Base-by-base conservation (phyloP, 306 rosid genomes). In the Alnus glutinosa region DNA sequence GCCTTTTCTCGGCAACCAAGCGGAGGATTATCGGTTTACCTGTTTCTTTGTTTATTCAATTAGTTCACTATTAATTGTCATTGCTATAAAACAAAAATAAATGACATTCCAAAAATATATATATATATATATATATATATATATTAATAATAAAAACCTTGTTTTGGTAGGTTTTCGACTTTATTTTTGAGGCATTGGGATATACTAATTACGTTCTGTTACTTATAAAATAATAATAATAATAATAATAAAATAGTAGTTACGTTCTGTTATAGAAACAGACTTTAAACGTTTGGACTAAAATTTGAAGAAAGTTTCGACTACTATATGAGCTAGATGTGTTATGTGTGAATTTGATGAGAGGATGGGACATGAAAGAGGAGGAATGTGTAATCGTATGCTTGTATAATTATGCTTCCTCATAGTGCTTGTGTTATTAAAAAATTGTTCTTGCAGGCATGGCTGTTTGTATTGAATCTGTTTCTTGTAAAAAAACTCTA, bases 1-100 rank as follows among this genome's bases (percentile, higher is more conserved):
- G 63, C 51, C 15, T 48, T 80, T 67, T 67, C 51, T 30, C 34
- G 7, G 55, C 82, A 7, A 8, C 79, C 68, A 23, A 74, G 70
- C 36, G 46, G 73, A 47, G 23, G 13, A 2, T 46, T 66, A 55
- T 32, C 23, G 42, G 5, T 3, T 4, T 44, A 63, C 10, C 13
- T 52, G 23, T 6, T 58, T 1, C 4, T 55, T 58, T 30, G 7
- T 42, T 44, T n/a, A 19, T 44, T 28, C 12, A 46, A 37, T 81
- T 58, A 42, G 64, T 49, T 54, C 8, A 16, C 13, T 9, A 7
- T 23, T 5, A 42, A 66, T 39, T 80, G 16, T 37, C 62, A 5
- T 75, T 8, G 44, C 16, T 80, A 9, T 1, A 49, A 49, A 49
- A 49, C 14, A 49, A 10, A 49, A 10, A 9, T 9, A 49, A 49